Evolutionary conservation across 345 rosid species (phyloP), one percentile per base, ranked within the genome.

Genomic region (Boechera retrofracta): DNA sequence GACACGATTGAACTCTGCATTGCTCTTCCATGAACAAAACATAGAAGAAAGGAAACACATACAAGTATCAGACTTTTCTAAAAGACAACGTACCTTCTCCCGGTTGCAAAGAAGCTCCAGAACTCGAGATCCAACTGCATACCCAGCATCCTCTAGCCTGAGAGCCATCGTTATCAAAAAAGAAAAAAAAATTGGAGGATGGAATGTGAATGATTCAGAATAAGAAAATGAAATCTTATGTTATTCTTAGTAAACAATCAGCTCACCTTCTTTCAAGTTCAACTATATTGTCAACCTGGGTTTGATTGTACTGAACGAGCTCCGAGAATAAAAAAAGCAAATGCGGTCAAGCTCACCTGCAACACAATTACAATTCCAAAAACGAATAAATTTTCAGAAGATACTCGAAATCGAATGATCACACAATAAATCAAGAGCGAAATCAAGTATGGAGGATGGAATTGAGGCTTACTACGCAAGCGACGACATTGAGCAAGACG

Each of bases 101-200:
- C 98, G 80, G 47, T 92, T 89, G 81, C 98, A 95, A 72, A 95
- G 91, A 77, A 95, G 98, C 77, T 92, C 97, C 29, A 92, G 82
- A 83, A 89, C 89, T 56, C 97, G 88, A 81, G 92, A 89, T 39
- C 99, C 98, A 26, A 92, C 93, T 18, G 98, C 89, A 69, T 89
- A 92, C 32, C 99, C 98, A 32, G 97, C 99, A 84, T 92, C 98
- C 86, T 95, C 99, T 74, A 95, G 83, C 81, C 98, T 95, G 78
- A 62, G 36, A 44, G 64, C 9, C 56, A 72, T 49, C 54, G 49
- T 62, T 36, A 26, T 31, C 42, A 57, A 8, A 10, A 18, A 64
- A 64, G 38, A 18, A 39, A 78, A 60, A 44, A 7, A 9, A 41
- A 66, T 35, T n/a, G 7, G 9, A 13, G 45, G 16, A 28, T 55